phyloP scores from a whole-genome alignment of 2,329 filamentous ascomycete species.

The Colletotrichum chlorophyti region DNA sequence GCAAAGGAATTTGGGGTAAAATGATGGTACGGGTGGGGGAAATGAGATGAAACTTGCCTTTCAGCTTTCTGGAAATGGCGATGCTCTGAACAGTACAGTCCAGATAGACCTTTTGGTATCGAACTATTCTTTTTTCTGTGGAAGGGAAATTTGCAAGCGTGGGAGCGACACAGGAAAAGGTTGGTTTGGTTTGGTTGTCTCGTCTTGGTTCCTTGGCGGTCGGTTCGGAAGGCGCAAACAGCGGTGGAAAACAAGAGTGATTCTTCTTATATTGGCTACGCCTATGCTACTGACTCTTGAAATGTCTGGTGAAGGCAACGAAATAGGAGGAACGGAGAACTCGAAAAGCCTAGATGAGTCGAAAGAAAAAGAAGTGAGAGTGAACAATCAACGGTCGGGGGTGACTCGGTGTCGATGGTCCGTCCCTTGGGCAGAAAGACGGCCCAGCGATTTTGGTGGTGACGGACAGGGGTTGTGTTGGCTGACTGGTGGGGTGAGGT shows the following conservation, averaged over 20 bases:
- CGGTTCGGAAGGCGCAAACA: conserved; percentile 16
- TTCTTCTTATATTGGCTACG: conserved; percentile 27
- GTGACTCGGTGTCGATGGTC: conserved; percentile 14
- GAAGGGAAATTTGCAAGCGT: conserved; percentile 10
- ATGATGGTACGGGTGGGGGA: too few relatives aligned
- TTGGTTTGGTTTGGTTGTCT: not conserved
- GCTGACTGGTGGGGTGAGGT: conserved; percentile 20
- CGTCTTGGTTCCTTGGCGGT: conserved; percentile 1
- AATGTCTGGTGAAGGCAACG: not conserved
- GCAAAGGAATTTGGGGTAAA: too few relatives aligned
- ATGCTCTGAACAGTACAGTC: not conserved
- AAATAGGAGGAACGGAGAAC: conserved; percentile 8
- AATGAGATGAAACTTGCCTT: conserved; percentile 4
- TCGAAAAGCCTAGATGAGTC: conserved; percentile 16
- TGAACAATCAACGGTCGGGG: conserved; percentile 6
- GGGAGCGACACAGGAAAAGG: not conserved
- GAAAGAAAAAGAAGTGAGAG: conserved; percentile 6
- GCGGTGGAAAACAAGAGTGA: conserved; percentile 20
- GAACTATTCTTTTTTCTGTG: conserved; percentile 14
- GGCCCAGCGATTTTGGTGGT: conserved; percentile 10
- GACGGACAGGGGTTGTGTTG: conserved; percentile 12
- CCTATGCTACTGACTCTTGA: conserved; percentile 22
- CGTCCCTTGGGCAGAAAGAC: conserved; percentile 25
- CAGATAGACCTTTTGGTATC: conserved; percentile 3
- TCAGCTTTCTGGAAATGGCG: not conserved